phyloP scores from a whole-genome alignment of 139 green algal species.

The Chlamydomonas incerta region DNA sequence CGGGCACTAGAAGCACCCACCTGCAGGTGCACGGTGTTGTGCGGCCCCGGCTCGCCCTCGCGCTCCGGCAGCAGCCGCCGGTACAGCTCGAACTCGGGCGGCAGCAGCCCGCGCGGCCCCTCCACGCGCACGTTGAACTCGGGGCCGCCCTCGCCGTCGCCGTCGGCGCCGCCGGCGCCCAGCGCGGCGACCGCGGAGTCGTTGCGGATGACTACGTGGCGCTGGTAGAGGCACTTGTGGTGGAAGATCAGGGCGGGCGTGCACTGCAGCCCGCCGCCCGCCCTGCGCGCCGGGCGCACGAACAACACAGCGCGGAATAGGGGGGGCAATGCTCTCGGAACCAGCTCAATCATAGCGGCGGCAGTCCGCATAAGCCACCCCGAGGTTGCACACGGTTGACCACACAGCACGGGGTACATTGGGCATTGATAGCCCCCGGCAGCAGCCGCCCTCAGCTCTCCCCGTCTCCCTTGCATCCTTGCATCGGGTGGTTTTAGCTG shows the following conservation, averaged over 20 bases:
- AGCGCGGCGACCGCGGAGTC: not conserved
- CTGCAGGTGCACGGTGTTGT: slow-evolving; percentile 35
- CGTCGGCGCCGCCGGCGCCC: not conserved
- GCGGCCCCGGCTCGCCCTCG: not conserved
- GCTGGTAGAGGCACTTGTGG: slow-evolving; percentile 36
- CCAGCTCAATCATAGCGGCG: no score
- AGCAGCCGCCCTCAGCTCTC: no score
- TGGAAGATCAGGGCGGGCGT: slow-evolving; percentile 1
- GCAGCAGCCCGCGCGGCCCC: slow-evolving; percentile 24
- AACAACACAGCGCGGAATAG: no score
- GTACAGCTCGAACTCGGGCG: slow-evolving; percentile 15
- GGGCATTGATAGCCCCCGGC: no score
- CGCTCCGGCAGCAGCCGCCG: not conserved
- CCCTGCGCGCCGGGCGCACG: no score
- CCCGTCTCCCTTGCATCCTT: no score
- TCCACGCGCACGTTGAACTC: not conserved
- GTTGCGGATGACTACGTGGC: not conserved
- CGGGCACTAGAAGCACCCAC: no score
- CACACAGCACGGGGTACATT: no score
- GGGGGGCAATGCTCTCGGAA: no score
- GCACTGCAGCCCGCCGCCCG: not conserved
- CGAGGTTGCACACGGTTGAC: no score
- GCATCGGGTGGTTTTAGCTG: no score
- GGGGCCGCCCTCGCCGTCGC: not conserved
- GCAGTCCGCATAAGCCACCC: no score